These are phyloP conservation scores for Naematelia aurantialba DNA, from an alignment of 768 basidiomycete genomes.

Conservation along the genomic window DNA sequence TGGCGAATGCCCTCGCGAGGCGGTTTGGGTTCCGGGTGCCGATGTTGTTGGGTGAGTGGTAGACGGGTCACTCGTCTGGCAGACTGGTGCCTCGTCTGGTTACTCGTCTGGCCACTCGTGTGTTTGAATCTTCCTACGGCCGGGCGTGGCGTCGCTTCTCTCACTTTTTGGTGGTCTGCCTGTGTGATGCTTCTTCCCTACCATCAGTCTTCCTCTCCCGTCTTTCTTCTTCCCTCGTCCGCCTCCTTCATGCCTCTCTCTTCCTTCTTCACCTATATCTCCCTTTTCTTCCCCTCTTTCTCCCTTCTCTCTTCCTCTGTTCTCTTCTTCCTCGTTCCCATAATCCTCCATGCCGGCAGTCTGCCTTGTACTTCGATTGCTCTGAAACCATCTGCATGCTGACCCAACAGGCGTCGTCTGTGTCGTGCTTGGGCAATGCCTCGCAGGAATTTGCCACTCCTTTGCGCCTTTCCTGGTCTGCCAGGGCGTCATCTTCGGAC, in stretches of 20 bases:
- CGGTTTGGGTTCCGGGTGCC: constrained; percentile 17
- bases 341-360: too few species aligned
- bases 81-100: too few species aligned
- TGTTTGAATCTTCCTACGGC: too few species aligned
- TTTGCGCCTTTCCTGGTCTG: constrained; percentile 35
- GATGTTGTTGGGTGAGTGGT: constrained; percentile 40
- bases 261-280: neutral
- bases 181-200: neutral
- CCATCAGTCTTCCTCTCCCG: neutral
- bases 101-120: too few species aligned
- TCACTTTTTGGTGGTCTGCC: neutral
- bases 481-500: constrained; percentile 35
- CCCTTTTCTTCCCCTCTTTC: neutral
- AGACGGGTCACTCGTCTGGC: constrained; percentile 24
- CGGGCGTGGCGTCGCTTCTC: too few species aligned
- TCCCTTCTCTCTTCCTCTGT: neutral
- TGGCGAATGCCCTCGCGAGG: constrained; percentile 26
- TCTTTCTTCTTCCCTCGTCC: neutral
- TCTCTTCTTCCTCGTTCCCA: too few species aligned
- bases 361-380: neutral
- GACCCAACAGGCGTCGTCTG: constrained; percentile 26
- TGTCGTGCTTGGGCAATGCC: constrained; percentile 32
- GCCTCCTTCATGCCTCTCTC: neutral
- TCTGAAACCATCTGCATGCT: neutral
- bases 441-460: constrained; percentile 31